phyloP scores from a whole-genome alignment of 2,329 filamentous ascomycete species.

The Diaporthe destruens region DNA sequence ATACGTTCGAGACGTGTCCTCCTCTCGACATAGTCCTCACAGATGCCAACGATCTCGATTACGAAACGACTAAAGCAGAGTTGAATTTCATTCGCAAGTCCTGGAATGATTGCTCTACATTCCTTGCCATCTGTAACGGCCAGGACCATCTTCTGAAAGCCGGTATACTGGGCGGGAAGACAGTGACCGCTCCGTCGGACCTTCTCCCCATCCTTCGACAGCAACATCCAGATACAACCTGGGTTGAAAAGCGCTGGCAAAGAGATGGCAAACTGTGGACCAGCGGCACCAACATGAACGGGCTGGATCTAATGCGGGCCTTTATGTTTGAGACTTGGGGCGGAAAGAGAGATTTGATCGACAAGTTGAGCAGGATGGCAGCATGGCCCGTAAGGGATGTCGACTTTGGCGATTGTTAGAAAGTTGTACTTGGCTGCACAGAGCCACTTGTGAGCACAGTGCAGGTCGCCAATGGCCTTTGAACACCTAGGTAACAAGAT shows the following conservation, averaged over 20 bases:
- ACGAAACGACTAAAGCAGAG: background rate
- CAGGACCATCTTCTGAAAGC: background rate
- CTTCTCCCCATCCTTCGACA: background rate
- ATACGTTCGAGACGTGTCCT: background rate
- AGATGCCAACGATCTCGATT: background rate
- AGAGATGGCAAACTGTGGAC: background rate
- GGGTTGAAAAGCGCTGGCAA: background rate
- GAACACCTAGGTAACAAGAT: no score
- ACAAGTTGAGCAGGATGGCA: background rate
- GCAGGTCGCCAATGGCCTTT: no score
- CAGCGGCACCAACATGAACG: background rate
- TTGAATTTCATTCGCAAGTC: background rate
- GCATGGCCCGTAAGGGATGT: background rate
- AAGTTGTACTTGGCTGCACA: background rate
- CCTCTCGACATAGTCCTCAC: background rate
- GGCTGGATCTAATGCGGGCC: background rate
- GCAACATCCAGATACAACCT: background rate
- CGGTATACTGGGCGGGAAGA: background rate
- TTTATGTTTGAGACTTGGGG: background rate
- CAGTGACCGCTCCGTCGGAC: background rate
- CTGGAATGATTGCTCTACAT: background rate
- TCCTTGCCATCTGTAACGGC: background rate
- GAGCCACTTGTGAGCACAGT: no score
- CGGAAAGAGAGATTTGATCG: background rate
- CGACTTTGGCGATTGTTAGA: background rate